phyloP scores from a whole-genome alignment of 495 filamentous ascomycete genomes.

The Hapsidospora chrysogenum region DNA sequence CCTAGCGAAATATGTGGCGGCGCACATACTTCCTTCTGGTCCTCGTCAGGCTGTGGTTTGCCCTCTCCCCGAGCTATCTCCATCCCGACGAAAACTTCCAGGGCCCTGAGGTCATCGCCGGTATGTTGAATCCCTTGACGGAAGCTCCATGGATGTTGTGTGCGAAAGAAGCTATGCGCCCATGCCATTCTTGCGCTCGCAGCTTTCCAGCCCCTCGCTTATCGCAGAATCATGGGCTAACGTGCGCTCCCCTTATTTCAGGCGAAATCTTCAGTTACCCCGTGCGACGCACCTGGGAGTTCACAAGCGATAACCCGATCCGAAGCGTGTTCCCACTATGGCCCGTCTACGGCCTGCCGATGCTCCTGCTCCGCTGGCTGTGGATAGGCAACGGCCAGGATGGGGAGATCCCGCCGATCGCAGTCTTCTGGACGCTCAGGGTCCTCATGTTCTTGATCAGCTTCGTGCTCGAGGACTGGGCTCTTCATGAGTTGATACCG shows the following conservation, averaged over 20 bases:
- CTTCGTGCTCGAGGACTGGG: constrained; percentile 96
- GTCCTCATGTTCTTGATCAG: constrained; percentile 81
- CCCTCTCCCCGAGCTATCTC: constrained; percentile 84
- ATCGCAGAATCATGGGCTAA: background rate
- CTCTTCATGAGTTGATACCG: constrained; percentile 74
- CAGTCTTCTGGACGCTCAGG: constrained; percentile 78
- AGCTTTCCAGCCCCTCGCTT: background rate
- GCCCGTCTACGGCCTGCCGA: constrained; percentile 80
- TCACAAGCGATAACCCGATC: constrained; percentile 67
- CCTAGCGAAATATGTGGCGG: constrained; percentile 81
- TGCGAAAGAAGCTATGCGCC: background rate
- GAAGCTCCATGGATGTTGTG: too few species aligned
- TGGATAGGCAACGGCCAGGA: constrained; percentile 45
- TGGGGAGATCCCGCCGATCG: constrained; percentile 44
- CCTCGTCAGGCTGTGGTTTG: constrained; percentile 82
- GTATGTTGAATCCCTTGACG: constrained; percentile 42
- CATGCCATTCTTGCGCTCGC: background rate
- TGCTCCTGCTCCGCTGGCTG: constrained; percentile 79
- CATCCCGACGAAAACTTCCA: constrained; percentile 99
- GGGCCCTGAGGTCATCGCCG: constrained; percentile 89
- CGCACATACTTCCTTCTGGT: constrained; percentile 73
- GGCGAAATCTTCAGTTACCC: constrained; percentile 83
- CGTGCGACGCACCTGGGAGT: constrained; percentile 83
- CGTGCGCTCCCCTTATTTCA: constrained; percentile 16
- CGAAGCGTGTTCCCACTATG: constrained; percentile 94